Evolutionary conservation across 2,329 filamentous ascomycete genomes (phyloP), one percentile per base, ranked within the genome.

Genomic region (Paracoccidioides lutzii): DNA sequence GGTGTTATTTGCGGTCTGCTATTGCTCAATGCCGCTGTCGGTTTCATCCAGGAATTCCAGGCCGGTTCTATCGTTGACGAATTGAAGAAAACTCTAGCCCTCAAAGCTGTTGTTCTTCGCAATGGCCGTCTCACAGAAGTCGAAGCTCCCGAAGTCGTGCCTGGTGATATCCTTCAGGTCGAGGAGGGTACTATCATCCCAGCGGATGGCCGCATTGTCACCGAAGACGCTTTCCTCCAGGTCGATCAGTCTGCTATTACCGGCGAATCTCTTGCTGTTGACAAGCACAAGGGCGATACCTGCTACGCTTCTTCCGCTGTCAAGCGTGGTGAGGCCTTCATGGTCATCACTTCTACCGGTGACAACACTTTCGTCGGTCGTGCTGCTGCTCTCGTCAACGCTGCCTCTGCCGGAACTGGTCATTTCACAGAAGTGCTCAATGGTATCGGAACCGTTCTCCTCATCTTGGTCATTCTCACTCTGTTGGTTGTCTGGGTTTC

Each of bases 341-440:
- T 93, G 67, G 80, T 95, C 61, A 81, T 93, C 63, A 90, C 87
- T 57, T 80, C 86, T 64, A 94, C 87, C 64, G 89, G 89, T 77
- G 88, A 95, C 75, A 86, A 85, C 74, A 94, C 89, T 60, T 94
- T 90, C 72, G 88, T 95, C 67, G 89, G 89, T 75, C 87, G 87
- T 66, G 88, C 88, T 64, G 89, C 90, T 66, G 88, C 88, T 58
- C 82, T 95, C 46, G 89, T 94, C 65, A 88, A 83, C 69, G 81
- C 84, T 67, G 88, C 88, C 57, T 80, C 83, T 57, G 75, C 79
- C 62, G 86, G 85, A 59, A 81, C 79, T 66, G 89, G 89, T 74
- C 89, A 95, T 75, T 95, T 95, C 76, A 95, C 89, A 59, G 86
- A 91, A 73, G 88, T 95, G 12, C 80, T 95, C 56, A 90, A 93